Evolutionary conservation across 1,284 basidiomycete species (phyloP), one percentile per base, ranked within the genome.

Genomic region (Earliella scabrosa): DNA sequence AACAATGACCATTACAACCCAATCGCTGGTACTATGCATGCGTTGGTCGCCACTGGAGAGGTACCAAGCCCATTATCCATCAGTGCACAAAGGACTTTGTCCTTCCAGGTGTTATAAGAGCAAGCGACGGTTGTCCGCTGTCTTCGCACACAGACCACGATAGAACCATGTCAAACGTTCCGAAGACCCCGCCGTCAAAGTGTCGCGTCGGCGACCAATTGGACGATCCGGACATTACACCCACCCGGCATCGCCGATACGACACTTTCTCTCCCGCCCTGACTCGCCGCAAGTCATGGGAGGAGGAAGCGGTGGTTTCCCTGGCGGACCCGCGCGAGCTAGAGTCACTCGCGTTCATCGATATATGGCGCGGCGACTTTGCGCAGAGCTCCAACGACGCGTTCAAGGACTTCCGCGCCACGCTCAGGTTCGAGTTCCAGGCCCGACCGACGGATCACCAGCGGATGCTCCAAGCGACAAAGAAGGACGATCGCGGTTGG

Each of bases 271-370:
- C 26, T 31, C 36, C 36, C 27, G 32, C 41, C n/a, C 29, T 39
- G 2, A 18, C 53, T 1, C 34, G 58, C 6, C 39, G 51, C 2
- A 61, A 55, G 32, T 58, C 59, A 1, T 60, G 56, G 50, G 59
- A 49, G 18, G 55, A 58, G 43, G 39, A 38, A n/a, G n/a, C 45
- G 0, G 53, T 61, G n/a, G 26, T 24, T 35, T 21, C 52, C 27
- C 56, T 58, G 10, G 52, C 55, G 13, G 59, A 61, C 40, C 59
- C 59, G 13, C 56, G 59, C 21, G 31, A 45, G 14, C 46, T 54
- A 16, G 29, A 47, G 11, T 32, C 35, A 21, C 18, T 61, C 39
- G 27, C 46, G 3, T 55, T 45, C 26, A 16, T 24, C 31, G 56
- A 61, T 3, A 43, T 49, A 16, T 58, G 56, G 59, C 45, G 27